Evolutionary conservation across 2,329 filamentous ascomycete genomes (phyloP).

Genomic region (Pezicula carpinea): DNA sequence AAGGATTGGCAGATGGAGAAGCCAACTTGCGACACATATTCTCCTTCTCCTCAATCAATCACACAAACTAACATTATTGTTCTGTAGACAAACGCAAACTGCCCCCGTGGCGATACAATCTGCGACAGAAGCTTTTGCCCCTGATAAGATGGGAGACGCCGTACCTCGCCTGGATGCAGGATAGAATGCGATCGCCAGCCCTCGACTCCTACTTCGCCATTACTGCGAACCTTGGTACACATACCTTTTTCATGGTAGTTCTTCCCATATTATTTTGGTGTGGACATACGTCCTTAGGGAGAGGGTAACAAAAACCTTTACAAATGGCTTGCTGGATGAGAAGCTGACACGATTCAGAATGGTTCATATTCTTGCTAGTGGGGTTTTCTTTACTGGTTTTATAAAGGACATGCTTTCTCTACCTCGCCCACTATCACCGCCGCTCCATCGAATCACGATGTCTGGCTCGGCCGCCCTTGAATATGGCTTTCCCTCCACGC

Average conservation of each 20-base stretch:
- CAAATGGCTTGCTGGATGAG: slow-evolving; percentile 1
- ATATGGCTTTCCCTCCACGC: slow-evolving; percentile 95
- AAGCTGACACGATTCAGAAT: slow-evolving; percentile 39
- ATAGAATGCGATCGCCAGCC: slow-evolving; percentile 70
- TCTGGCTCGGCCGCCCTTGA: slow-evolving; percentile 91
- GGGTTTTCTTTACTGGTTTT: slow-evolving; percentile 86
- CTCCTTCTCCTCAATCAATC: background rate
- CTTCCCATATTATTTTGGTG: slow-evolving; percentile 97
- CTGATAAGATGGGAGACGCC: slow-evolving; percentile 93
- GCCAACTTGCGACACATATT: too few relatives aligned
- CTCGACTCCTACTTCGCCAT: slow-evolving; percentile 97
- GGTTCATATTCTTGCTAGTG: slow-evolving; percentile 71
- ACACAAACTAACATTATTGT: background rate
- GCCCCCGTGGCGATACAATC: slow-evolving; percentile 80
- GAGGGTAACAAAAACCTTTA: slow-evolving; percentile 60
- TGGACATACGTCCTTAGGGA: slow-evolving; percentile 76
- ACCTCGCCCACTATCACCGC: slow-evolving; percentile 85
- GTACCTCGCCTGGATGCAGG: slow-evolving; percentile 83
- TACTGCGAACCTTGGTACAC: slow-evolving; percentile 91
- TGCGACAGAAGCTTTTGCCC: slow-evolving; percentile 79
- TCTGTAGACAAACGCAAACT: slow-evolving; percentile 71
- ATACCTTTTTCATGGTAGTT: slow-evolving; percentile 98
- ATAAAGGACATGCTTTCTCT: slow-evolving; percentile 92
- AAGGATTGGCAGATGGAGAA: too few relatives aligned
- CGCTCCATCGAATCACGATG: slow-evolving; percentile 93